Conservation (phyloP, 495 filamentous ascomycete genomes). For the Poronia punctata region DNA sequence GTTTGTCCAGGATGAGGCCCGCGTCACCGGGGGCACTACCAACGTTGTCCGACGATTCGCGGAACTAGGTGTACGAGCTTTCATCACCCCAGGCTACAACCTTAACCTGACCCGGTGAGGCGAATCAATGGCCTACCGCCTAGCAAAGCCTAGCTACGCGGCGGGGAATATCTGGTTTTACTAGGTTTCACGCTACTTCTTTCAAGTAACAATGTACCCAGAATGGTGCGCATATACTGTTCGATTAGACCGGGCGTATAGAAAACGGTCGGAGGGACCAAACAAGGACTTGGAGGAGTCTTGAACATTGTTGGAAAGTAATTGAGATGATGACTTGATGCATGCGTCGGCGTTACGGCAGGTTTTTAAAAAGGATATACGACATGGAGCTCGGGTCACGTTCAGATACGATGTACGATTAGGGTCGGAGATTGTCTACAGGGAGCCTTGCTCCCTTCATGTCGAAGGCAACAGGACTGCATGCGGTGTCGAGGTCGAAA, state of each 20-base stretch:
- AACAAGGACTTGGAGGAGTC: conserved; percentile 22
- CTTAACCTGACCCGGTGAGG: too few relatives aligned
- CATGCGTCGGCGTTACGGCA: conserved; percentile 19
- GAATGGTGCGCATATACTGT: conserved; percentile 4
- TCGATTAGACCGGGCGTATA: conserved; percentile 13
- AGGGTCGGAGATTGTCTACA: conserved; percentile 6
- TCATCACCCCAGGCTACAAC: conserved; percentile 37
- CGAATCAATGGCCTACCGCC: too few relatives aligned
- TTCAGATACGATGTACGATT: conserved; percentile 12
- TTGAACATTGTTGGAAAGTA: conserved; percentile 5
- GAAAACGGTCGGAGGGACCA: conserved; percentile 17
- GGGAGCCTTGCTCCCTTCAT: not conserved
- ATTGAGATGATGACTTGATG: conserved; percentile 4
- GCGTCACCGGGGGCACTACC: conserved; percentile 61
- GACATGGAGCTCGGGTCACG: conserved; percentile 1
- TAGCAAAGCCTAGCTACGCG: conserved; percentile 1
- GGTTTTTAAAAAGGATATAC: conserved; percentile 2
- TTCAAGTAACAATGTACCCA: not conserved
- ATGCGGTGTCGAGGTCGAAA: not conserved
- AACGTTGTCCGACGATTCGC: conserved; percentile 75
- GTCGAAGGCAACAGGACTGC: conserved; percentile 3
- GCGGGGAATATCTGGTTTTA: not conserved
- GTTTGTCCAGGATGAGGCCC: conserved; percentile 71
- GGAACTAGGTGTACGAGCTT: conserved; percentile 54
- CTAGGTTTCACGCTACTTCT: conserved; percentile 8